Evolutionary conservation across 805 yeast genomes (phyloP).

Genomic region (Candida silvatica): DNA sequence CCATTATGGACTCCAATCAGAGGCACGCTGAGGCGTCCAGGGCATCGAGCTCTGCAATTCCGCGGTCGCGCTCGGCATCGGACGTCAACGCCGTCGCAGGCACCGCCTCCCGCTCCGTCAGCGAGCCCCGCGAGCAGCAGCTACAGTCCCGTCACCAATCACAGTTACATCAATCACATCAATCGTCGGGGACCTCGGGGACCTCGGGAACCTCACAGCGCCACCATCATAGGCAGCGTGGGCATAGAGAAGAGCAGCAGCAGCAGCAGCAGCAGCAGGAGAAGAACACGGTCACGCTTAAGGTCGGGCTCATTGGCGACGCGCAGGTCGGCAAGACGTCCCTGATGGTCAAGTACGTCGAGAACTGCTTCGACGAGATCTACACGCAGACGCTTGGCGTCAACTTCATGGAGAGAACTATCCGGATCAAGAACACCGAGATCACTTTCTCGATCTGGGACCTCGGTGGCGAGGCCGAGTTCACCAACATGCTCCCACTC

Average conservation of each 20-base stretch:
- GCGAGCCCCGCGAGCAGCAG: too few relatives aligned
- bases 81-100: too few relatives aligned
- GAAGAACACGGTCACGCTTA: conserved; percentile 49
- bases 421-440: conserved; percentile 76
- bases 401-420: conserved; percentile 86
- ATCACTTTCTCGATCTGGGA: conserved; percentile 93
- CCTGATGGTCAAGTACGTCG: conserved; percentile 94
- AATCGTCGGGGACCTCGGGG: too few relatives aligned
- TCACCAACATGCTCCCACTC: conserved; percentile 89
- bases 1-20: too few relatives aligned
- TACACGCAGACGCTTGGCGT: conserved; percentile 94
- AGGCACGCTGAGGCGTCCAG: too few relatives aligned
- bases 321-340: conserved; percentile 96
- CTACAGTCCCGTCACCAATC: too few relatives aligned
- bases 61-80: too few relatives aligned
- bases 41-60: too few relatives aligned
- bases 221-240: conserved; percentile 6
- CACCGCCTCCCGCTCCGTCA: too few relatives aligned
- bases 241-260: not conserved
- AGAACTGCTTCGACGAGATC: conserved; percentile 83
- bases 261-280: conserved; percentile 5
- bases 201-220: too few relatives aligned
- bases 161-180: too few relatives aligned
- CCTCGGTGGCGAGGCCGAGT: conserved; percentile 91
- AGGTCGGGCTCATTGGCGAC: conserved; percentile 91